Evolutionary conservation across 139 green algal genomes (phyloP).

Genomic region (Diplosphaera chodatii): DNA sequence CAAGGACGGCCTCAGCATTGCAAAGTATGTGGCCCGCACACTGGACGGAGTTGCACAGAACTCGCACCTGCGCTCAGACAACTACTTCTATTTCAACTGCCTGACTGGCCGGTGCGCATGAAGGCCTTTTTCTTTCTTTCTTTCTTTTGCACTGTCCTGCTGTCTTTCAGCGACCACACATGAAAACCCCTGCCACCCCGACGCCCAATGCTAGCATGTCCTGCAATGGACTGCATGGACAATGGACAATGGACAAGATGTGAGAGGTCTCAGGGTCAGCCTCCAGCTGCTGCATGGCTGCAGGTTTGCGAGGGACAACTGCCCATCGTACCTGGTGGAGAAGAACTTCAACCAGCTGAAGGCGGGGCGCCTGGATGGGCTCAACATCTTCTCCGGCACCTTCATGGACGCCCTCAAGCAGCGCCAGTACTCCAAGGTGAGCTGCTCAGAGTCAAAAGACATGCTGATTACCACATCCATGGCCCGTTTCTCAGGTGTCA

Average conservation of each 20-base stretch:
- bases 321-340: constrained; percentile 84
- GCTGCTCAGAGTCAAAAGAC: too few relatives aligned
- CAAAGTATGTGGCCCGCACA: constrained; percentile 78
- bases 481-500: too few relatives aligned
- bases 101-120: constrained; percentile 41
- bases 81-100: constrained; percentile 99
- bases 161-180: too few relatives aligned
- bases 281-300: too few relatives aligned
- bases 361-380: constrained; percentile 56
- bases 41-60: constrained; percentile 71
- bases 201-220: too few relatives aligned
- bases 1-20: constrained; percentile 78
- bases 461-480: too few relatives aligned
- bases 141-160: too few relatives aligned
- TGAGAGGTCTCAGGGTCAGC: too few relatives aligned
- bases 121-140: too few relatives aligned
- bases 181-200: too few relatives aligned
- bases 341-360: constrained; percentile 75
- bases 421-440: constrained; percentile 85
- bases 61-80: constrained; percentile 63
- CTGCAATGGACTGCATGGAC: too few relatives aligned
- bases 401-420: constrained; percentile 84
- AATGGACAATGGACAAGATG: too few relatives aligned
- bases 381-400: constrained; percentile 72
- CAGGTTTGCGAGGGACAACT: constrained; percentile 87